Percentiles rank a stretch among this genome's conserved stretches.
Evolutionary conservation across 495 filamentous ascomycete genomes (phyloP).

Genomic region (Evansstolkia leycettana): DNA sequence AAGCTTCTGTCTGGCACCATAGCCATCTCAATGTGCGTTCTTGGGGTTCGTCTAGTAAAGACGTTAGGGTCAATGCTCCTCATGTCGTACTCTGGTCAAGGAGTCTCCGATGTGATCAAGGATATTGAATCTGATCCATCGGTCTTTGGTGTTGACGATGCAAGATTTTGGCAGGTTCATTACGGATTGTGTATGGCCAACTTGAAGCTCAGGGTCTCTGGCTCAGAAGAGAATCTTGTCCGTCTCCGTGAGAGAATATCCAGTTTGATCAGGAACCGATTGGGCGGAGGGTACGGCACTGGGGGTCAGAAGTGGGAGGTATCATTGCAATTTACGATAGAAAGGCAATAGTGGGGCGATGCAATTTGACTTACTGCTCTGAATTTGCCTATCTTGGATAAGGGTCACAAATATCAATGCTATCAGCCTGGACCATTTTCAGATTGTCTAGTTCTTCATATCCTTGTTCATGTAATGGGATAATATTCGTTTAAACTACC

Average conservation of each 20-base stretch:
- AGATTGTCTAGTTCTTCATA: not conserved
- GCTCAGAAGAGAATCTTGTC: slow-evolving; percentile 51
- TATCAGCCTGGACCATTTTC: not conserved
- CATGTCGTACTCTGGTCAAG: slow-evolving; percentile 67
- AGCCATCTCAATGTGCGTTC: slow-evolving; percentile 70
- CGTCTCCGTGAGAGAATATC: slow-evolving; percentile 62
- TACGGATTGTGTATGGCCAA: slow-evolving; percentile 95
- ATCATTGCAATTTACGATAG: slow-evolving; percentile 34
- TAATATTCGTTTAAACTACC: no score
- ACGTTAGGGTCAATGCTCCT: slow-evolving; percentile 85
- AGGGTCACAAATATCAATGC: no score
- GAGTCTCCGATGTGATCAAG: slow-evolving; percentile 62
- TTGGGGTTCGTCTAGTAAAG: slow-evolving; percentile 71
- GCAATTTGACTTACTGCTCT: not conserved
- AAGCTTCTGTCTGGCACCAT: slow-evolving; percentile 67
- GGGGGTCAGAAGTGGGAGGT: slow-evolving; percentile 89
- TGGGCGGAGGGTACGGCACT: slow-evolving; percentile 78
- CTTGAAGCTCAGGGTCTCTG: slow-evolving; percentile 60
- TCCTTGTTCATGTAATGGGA: no score
- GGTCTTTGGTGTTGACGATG: slow-evolving; percentile 71
- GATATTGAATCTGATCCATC: slow-evolving; percentile 73
- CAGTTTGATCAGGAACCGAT: slow-evolving; percentile 67
- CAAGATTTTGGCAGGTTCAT: slow-evolving; percentile 96
- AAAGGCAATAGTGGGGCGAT: slow-evolving; percentile 13
- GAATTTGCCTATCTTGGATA: no score